Base-by-base conservation (phyloP, 1,139 yeast genomes). In the Torulaspora globosa region DNA sequence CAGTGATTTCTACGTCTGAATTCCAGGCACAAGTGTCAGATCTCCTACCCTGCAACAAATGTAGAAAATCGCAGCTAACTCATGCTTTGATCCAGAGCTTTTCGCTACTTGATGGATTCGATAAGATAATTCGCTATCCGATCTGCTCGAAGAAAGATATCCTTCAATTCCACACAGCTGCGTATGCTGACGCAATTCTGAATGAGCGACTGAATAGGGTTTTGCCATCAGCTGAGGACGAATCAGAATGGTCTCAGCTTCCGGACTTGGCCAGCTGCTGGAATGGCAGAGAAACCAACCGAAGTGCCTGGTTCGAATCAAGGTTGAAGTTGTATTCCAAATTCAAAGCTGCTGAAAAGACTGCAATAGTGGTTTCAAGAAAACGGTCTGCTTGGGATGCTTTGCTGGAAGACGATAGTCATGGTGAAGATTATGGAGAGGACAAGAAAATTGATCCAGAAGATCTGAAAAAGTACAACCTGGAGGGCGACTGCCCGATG, bases 401-500 rank as follows among this genome's bases (percentile, higher is more conserved):
- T 6, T 26, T 46, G 19, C 29, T 42, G 16, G 44, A 40, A 12
- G 42, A 31, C 3, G 36, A 29, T 3, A 36, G 26, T n/a, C 16
- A 39, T 11, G 30, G 12, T 21, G 39, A 40, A 10, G 41, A 30
- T 3, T 14, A 12, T 7, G 47, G 28, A 4, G 34, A 29, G 5
- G 29, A 28, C 12, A 18, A 7, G 12, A 16, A 26, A 15, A 39
- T 24, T 32, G 11, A 9, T 16, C 16, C 10, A 15, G 21, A 19
- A 29, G 42, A 37, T 21, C 23, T 26, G n/a, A 31, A 24, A 36
- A n/a, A 42, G 31, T 73, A 49, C 54, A 82, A 82, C 0, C 66
- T 82, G 5, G 61, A 66, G 14, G 76, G 78, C 53, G 95, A 85
- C 59, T 84, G 92, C 59, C 83, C 83, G 1, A 59, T 76, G 1